A percentile compares a stretch with the other conserved stretches of the same genome.
phyloP scores from a whole-genome alignment of 2,329 filamentous ascomycete genomes.

The Fusarium miscanthi region DNA sequence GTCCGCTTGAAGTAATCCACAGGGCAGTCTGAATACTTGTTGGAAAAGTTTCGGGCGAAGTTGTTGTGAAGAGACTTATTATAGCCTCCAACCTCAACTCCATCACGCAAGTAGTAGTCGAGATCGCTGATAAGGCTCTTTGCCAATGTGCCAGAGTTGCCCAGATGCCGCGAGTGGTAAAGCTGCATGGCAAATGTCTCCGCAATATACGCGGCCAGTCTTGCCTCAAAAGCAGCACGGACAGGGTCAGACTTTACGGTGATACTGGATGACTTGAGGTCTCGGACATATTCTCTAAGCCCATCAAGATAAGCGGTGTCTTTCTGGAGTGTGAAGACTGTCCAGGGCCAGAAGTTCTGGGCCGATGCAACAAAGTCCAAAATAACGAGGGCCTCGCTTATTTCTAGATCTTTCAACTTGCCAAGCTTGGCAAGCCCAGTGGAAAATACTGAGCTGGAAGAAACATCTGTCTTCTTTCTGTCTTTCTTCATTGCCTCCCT shows the following conservation, averaged over 20 bases:
- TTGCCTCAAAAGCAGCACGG: conserved; percentile 70
- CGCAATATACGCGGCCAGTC: conserved; percentile 83
- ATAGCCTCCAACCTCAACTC: conserved; percentile 82
- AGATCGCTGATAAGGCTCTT: conserved; percentile 79
- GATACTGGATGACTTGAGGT: conserved; percentile 63
- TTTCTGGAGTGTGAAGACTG: conserved; percentile 80
- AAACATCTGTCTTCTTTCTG: conserved; percentile 61
- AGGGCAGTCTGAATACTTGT: conserved; percentile 77
- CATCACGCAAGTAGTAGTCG: conserved; percentile 82
- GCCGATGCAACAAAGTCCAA: conserved; percentile 88
- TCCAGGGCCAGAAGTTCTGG: conserved; percentile 97
- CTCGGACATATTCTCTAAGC: conserved; percentile 75
- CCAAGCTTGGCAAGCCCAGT: conserved; percentile 78
- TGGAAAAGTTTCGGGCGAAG: conserved; percentile 84
- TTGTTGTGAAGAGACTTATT: conserved; percentile 89
- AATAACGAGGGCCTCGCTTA: conserved; percentile 76
- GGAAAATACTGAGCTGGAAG: conserved; percentile 74
- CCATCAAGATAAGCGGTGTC: conserved; percentile 79
- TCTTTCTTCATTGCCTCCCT: conserved; percentile 75
- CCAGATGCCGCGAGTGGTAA: conserved; percentile 83
- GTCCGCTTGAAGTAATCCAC: conserved; percentile 86
- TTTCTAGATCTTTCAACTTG: conserved; percentile 71
- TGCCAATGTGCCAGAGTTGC: conserved; percentile 72
- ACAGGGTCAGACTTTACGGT: conserved; percentile 66
- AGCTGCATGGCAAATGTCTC: conserved; percentile 93